These are phyloP conservation scores for Aspergillus asperescens DNA, from an alignment of 495 filamentous ascomycete species.

Conservation along the genomic window DNA sequence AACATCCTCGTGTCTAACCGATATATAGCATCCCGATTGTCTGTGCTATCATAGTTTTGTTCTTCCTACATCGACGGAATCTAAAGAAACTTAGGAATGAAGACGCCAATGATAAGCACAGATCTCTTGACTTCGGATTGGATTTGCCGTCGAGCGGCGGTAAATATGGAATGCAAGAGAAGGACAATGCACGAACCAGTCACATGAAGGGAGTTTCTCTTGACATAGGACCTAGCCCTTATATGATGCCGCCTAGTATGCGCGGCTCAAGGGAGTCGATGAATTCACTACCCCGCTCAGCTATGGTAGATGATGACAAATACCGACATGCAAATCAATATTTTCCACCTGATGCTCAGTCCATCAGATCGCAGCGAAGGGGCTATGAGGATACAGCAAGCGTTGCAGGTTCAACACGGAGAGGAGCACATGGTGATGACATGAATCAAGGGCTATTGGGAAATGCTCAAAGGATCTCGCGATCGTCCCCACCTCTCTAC, in stretches of 20 bases:
- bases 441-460: conserved; percentile 56
- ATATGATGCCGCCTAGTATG: conserved; percentile 78
- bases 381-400: conserved; percentile 58
- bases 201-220: conserved; percentile 73
- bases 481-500: conserved; percentile 51
- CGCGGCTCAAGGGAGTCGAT: conserved; percentile 79
- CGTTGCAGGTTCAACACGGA: conserved; percentile 49
- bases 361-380: conserved; percentile 48
- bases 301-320: conserved; percentile 68
- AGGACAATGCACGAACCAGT: conserved; percentile 27
- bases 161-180: conserved; percentile 43
- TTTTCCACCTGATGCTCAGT: conserved; percentile 51
- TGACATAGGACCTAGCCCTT: conserved; percentile 63
- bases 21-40: conserved; percentile 66
- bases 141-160: conserved; percentile 37
- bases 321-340: conserved; percentile 69
- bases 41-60: conserved; percentile 58
- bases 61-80: conserved; percentile 74
- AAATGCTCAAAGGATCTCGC: conserved; percentile 62
- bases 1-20: conserved; percentile 24
- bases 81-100: conserved; percentile 67
- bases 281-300: conserved; percentile 71
- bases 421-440: conserved; percentile 43
- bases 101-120: conserved; percentile 82
- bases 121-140: conserved; percentile 90